Conservation (phyloP, 2,329 filamentous ascomycete genomes). For the Colletotrichum tropicale region DNA sequence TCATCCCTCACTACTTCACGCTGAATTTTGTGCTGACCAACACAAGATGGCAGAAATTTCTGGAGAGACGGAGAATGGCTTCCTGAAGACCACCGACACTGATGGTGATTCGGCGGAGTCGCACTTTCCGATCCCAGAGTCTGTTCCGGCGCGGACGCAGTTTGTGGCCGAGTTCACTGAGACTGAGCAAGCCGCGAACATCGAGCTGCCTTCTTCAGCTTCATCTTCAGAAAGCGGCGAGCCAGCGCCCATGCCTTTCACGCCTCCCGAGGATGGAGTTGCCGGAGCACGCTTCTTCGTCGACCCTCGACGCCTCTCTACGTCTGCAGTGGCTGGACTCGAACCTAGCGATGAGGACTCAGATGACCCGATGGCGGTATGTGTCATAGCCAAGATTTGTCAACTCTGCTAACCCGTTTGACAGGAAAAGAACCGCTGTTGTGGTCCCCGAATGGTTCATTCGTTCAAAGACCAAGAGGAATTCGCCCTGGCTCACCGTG, state of each 20-base stretch:
- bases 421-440: neutral
- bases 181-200: neutral
- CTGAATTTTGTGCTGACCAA: neutral
- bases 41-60: neutral
- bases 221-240: neutral
- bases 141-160: neutral
- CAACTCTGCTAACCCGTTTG: neutral
- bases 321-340: neutral
- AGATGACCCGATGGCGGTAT: neutral
- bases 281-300: neutral
- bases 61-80: neutral
- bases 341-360: neutral
- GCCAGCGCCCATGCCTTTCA: neutral
- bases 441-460: conserved; percentile 9
- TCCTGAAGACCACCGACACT: neutral
- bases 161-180: neutral
- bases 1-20: neutral
- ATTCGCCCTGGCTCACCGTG: conserved; percentile 5
- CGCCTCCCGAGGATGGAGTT: neutral
- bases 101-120: neutral
- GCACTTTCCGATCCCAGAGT: neutral
- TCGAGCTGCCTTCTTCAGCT: neutral
- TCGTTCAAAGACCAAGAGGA: neutral
- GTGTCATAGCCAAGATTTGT: neutral
- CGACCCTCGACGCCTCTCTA: neutral